Evolutionary conservation across 169 alveolate genomes (phyloP).

Genomic region (Babesia ovis): DNA sequence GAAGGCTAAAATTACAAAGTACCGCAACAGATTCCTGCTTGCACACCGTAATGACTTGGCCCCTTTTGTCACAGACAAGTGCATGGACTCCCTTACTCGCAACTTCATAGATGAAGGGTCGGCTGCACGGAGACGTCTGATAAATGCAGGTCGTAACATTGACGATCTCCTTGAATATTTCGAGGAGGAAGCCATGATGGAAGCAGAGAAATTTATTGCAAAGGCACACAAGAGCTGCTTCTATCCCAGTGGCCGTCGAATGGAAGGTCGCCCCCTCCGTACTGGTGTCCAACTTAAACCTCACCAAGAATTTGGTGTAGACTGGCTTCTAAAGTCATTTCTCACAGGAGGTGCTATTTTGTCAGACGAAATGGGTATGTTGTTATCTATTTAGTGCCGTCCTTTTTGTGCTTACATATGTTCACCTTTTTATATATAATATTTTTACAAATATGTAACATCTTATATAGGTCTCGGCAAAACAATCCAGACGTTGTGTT

Average conservation of each 20-base stretch:
- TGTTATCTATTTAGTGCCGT: neutral
- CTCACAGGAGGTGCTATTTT: slow-evolving; percentile 88
- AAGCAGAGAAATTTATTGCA: slow-evolving; percentile 73
- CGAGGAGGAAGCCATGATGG: slow-evolving; percentile 74
- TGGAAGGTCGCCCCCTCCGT: slow-evolving; percentile 76
- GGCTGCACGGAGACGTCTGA: slow-evolving; percentile 32
- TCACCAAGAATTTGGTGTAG: slow-evolving; percentile 89
- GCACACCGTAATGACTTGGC: slow-evolving; percentile 81
- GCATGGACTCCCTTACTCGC: slow-evolving; percentile 72
- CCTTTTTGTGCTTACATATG: neutral
- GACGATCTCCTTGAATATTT: slow-evolving; percentile 68
- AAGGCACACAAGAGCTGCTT: slow-evolving; percentile 72
- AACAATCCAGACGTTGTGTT: slow-evolving; percentile 88
- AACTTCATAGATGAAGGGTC: slow-evolving; percentile 59
- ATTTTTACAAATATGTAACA: neutral
- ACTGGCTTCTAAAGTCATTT: slow-evolving; percentile 85
- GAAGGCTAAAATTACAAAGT: slow-evolving; percentile 76
- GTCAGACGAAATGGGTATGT: slow-evolving; percentile 89
- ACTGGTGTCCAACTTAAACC: slow-evolving; percentile 86
- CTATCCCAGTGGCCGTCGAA: slow-evolving; percentile 78
- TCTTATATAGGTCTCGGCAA: slow-evolving; percentile 82
- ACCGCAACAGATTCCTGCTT: slow-evolving; percentile 78
- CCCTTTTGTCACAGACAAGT: slow-evolving; percentile 80
- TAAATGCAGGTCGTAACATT: slow-evolving; percentile 51
- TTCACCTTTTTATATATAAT: neutral